phyloP scores from a whole-genome alignment of 108 stramenopile species.

The Skeletonema potamos region DNA sequence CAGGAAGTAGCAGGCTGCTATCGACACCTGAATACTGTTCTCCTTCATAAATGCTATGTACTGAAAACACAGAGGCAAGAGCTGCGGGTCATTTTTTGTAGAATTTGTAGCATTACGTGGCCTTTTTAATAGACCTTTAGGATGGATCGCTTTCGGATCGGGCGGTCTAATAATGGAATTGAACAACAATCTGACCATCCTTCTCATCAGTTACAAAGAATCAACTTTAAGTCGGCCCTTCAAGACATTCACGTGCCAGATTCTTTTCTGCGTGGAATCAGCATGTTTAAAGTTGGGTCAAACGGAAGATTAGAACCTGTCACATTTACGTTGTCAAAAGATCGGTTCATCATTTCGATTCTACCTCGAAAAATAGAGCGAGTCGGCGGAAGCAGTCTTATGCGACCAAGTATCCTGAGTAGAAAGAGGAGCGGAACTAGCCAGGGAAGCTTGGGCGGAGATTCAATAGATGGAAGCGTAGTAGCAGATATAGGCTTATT shows the following conservation, averaged over 20 bases:
- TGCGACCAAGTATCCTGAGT: slow-evolving; percentile 33
- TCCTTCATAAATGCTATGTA: too few relatives aligned
- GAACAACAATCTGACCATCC: neutral
- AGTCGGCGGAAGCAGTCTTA: slow-evolving; percentile 4
- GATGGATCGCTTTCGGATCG: neutral
- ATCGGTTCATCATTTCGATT: slow-evolving; percentile 77
- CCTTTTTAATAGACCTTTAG: neutral
- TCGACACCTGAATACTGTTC: too few relatives aligned
- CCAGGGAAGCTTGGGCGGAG: slow-evolving; percentile 11
- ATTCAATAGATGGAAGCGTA: slow-evolving; percentile 28
- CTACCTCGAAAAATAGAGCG: slow-evolving; percentile 35
- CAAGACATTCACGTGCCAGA: slow-evolving; percentile 53
- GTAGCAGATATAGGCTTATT: slow-evolving; percentile 1
- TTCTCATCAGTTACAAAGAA: neutral
- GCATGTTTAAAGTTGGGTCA: slow-evolving; percentile 54
- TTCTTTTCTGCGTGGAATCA: slow-evolving; percentile 55
- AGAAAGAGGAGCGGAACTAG: slow-evolving; percentile 11
- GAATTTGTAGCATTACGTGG: too few relatives aligned
- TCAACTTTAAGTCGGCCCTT: slow-evolving; percentile 63
- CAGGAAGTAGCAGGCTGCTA: too few relatives aligned
- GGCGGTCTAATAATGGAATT: neutral
- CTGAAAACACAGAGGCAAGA: too few relatives aligned
- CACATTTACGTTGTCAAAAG: slow-evolving; percentile 50
- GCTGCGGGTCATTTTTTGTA: too few relatives aligned
- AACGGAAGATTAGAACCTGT: slow-evolving; percentile 65